Evolutionary conservation across 129 eudicot genomes (phyloP).

Genomic region (Saussurea involucrata): DNA sequence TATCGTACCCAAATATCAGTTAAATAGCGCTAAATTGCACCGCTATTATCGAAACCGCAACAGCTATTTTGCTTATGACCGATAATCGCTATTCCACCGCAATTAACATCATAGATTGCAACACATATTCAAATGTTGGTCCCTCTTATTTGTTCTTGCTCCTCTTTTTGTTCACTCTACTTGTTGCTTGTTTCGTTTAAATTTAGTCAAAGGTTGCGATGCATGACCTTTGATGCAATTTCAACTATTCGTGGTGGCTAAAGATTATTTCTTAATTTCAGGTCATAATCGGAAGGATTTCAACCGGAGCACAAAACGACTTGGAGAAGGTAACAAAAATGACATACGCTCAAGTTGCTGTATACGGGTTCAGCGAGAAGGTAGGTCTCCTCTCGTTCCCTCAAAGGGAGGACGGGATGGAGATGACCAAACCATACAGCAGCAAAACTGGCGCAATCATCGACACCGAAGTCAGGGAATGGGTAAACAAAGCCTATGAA

Average conservation of each 20-base stretch:
- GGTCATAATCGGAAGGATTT: slow-evolving; percentile 84
- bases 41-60: too few relatives aligned
- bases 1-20: too few relatives aligned
- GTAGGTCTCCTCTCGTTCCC: slow-evolving; percentile 90
- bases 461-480: slow-evolving; percentile 79
- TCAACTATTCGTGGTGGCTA: not conserved
- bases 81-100: too few relatives aligned
- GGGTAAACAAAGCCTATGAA: slow-evolving; percentile 79
- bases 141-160: too few relatives aligned
- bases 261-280: slow-evolving; percentile 9
- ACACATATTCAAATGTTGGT: too few relatives aligned
- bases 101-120: too few relatives aligned
- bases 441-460: slow-evolving; percentile 85
- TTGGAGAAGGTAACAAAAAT: slow-evolving; percentile 89
- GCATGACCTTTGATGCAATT: not conserved
- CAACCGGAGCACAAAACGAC: slow-evolving; percentile 96
- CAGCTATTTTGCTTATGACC: too few relatives aligned
- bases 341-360: slow-evolving; percentile 96
- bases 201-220: too few relatives aligned
- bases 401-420: slow-evolving; percentile 75
- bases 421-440: slow-evolving; percentile 86
- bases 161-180: too few relatives aligned
- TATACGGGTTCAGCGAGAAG: slow-evolving; percentile 86
- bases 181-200: too few relatives aligned
- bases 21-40: too few relatives aligned